Evolutionary conservation across 2,329 filamentous ascomycete species (phyloP), one percentile per base, ranked within the genome.

Genomic region (Aspergillus tamarii): DNA sequence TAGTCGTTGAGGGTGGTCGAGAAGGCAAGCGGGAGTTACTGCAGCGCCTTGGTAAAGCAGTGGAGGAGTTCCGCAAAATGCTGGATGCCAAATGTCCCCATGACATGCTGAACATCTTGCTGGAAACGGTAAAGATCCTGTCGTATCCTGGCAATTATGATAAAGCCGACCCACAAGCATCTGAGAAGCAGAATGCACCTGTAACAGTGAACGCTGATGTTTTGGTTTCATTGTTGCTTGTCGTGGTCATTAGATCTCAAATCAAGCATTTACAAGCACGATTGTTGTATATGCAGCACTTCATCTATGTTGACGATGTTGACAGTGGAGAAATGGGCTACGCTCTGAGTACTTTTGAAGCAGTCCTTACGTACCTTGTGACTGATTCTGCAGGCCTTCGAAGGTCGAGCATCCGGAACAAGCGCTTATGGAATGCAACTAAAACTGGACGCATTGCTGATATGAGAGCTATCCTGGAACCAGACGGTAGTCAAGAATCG

Each of bases 241-340:
- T 96, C 66, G 93, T 99, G 19, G 91, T 99, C 12, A 98, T 99
- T 65, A 87, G 94, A 66, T 92, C 94, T 12, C 91, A 95, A 64
- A 89, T 96, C 30, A 89, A 91, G 63, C 90, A 97, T 77, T 83
- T 99, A 10, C 92, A 97, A 71, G 93, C 95, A 3, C 87, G 94
- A 23, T 82, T 99, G 54, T 84, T 91, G n/a, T 99, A 98, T 76
- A 97, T 98, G 85, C 91, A 94, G 50, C 93, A 96, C 73, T 99
- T 97, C 74, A 95, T 97, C 69, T 99, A 97, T 78, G 94, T 97
- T 57, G 95, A 98, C 71, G 95, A 99, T 78, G 93, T 99, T 10
- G 95, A 99, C 69, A 96, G 89, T 65, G 95, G 95, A 56, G 95
- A 99, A 79, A 90, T 96, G 83, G 95, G 95, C 10, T 99, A 99